A percentile compares a stretch with the other conserved stretches of the same genome.
Conservation (phyloP, 1,284 basidiomycete genomes). For the Leccinum griseonigrum region DNA sequence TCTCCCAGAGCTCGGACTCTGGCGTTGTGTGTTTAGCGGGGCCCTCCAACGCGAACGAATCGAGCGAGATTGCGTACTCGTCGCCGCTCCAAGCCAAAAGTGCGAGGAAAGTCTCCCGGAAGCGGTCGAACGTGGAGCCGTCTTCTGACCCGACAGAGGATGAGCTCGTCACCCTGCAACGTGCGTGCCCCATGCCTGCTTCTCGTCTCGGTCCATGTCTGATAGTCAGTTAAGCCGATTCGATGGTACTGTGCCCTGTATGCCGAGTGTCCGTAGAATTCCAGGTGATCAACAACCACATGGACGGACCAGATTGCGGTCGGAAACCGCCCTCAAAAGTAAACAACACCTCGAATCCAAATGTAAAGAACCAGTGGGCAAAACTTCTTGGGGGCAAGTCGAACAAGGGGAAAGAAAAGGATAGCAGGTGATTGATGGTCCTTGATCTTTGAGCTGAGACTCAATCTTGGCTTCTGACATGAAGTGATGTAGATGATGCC, state of each 20-base stretch:
- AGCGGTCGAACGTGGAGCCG: slow-evolving; percentile 12
- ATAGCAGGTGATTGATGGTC: slow-evolving; percentile 30
- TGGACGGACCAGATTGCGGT: slow-evolving; percentile 46
- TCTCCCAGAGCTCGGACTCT: slow-evolving; percentile 18
- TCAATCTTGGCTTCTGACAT: slow-evolving; percentile 21
- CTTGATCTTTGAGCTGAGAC: slow-evolving; percentile 6
- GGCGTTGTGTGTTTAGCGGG: slow-evolving; percentile 26
- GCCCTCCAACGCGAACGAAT: slow-evolving; percentile 26
- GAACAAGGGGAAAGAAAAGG: slow-evolving; percentile 45
- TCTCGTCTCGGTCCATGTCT: neutral
- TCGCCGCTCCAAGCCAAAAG: slow-evolving; percentile 25
- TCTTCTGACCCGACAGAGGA: slow-evolving; percentile 29
- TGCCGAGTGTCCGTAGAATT: slow-evolving; percentile 47
- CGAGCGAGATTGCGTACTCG: slow-evolving; percentile 26
- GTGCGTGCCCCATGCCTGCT: slow-evolving; percentile 15
- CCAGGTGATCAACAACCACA: slow-evolving; percentile 53
- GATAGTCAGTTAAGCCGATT: slow-evolving; percentile 26
- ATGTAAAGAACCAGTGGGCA: slow-evolving; percentile 44
- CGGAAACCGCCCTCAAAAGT: slow-evolving; percentile 37
- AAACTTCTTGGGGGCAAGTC: slow-evolving; percentile 42
- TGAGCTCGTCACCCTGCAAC: slow-evolving; percentile 17
- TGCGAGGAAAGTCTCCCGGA: slow-evolving; percentile 18
- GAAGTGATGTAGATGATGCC: slow-evolving; percentile 33
- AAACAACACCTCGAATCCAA: slow-evolving; percentile 19
- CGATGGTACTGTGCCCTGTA: slow-evolving; percentile 52